These are phyloP conservation scores for Hyphodiscus hymeniophilus DNA, from an alignment of 495 filamentous ascomycete species.

Conservation along the genomic window DNA sequence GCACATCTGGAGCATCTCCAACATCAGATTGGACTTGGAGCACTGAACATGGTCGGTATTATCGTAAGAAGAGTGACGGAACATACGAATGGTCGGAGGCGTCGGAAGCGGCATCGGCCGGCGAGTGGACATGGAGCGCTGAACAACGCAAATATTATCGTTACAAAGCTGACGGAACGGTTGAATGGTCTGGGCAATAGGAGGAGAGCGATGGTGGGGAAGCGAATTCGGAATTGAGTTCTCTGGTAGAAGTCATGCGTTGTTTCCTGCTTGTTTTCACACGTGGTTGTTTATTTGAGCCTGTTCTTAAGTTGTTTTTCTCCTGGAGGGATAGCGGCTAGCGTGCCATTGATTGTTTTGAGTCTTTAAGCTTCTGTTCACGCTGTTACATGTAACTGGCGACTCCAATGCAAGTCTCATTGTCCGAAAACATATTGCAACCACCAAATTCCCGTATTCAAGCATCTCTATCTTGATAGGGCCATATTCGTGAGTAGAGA, in stretches of 20 bases:
- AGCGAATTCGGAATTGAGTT: too few relatives aligned
- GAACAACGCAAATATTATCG: too few relatives aligned
- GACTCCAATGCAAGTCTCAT: too few relatives aligned
- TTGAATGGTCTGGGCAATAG: too few relatives aligned
- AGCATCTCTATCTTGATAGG: slow-evolving; percentile 10
- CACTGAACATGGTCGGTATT: background rate
- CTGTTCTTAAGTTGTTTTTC: too few relatives aligned
- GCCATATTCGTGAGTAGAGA: slow-evolving; percentile 11
- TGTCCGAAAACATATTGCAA: background rate
- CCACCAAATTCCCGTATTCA: background rate
- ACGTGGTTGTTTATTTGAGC: too few relatives aligned
- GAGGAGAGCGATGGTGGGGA: too few relatives aligned
- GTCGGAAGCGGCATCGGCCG: background rate
- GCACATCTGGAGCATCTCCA: background rate
- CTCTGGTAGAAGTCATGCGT: too few relatives aligned
- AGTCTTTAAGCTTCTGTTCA: background rate
- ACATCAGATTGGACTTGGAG: background rate
- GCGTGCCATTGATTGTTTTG: background rate
- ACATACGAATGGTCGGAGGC: background rate
- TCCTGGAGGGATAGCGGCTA: background rate
- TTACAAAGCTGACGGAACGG: too few relatives aligned
- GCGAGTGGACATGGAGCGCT: too few relatives aligned
- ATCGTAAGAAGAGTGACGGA: background rate
- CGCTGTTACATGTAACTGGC: background rate
- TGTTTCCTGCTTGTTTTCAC: too few relatives aligned